Conservation (phyloP, 306 rosid genomes). For the Rosa chinensis region DNA sequence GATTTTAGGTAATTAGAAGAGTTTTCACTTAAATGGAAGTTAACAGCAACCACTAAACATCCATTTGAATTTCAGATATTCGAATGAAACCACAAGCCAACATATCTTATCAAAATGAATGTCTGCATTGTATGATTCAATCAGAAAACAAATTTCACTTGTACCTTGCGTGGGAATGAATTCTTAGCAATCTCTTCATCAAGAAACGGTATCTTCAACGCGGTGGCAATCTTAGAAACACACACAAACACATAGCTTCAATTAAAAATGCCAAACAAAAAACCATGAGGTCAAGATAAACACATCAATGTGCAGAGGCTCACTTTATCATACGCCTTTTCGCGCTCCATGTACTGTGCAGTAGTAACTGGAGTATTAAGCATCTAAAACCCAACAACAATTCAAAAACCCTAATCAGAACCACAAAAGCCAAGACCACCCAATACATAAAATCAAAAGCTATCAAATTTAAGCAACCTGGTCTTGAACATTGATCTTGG, state of each 20-base stretch:
- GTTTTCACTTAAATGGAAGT: neutral
- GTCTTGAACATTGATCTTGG: constrained; percentile 70
- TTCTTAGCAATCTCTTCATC: constrained; percentile 79
- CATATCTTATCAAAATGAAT: neutral
- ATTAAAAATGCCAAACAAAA: neutral
- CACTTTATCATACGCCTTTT: constrained; percentile 85
- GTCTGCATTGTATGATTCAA: constrained; percentile 5
- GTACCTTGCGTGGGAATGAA: constrained; percentile 87
- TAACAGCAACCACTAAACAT: neutral
- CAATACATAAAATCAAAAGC: neutral
- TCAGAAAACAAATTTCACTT: constrained; percentile 7
- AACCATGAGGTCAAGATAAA: constrained; percentile 3
- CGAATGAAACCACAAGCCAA: neutral
- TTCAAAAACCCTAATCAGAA: constrained; percentile 8
- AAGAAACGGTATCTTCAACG: constrained; percentile 79
- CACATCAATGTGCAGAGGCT: constrained; percentile 29
- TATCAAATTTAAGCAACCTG: constrained; percentile 50
- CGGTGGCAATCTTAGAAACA: constrained; percentile 57
- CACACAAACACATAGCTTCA: neutral
- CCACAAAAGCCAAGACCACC: neutral
- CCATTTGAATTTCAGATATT: neutral
- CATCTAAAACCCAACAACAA: constrained; percentile 53
- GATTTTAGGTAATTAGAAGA: neutral
- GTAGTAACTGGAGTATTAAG: constrained; percentile 70
- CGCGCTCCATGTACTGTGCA: constrained; percentile 75